Evolutionary conservation across 2,329 filamentous ascomycete genomes (phyloP).

Genomic region (Fusarium stilboides): DNA sequence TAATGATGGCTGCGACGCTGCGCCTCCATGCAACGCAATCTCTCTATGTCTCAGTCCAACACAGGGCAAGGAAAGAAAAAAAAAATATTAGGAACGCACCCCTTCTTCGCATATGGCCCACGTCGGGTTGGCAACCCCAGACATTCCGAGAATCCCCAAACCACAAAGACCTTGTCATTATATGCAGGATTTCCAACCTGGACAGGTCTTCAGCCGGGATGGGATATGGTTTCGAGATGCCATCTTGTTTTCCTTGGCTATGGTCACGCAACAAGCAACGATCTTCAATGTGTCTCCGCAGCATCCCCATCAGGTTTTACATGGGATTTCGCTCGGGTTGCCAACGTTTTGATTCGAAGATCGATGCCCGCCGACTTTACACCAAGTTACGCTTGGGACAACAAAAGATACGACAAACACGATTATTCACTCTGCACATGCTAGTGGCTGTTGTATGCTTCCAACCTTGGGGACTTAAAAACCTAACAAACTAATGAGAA

Average conservation of each 20-base stretch:
- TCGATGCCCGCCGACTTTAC: not conserved
- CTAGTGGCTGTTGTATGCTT: conserved; percentile 13
- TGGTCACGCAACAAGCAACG: conserved; percentile 33
- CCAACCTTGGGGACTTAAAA: not conserved
- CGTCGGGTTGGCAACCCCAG: conserved; percentile 8
- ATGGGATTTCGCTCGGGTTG: conserved; percentile 6
- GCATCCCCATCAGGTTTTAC: conserved; percentile 9
- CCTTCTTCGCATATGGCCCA: conserved; percentile 12
- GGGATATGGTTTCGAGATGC: conserved; percentile 41
- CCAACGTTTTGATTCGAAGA: conserved; percentile 19
- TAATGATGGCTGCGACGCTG: conserved; percentile 37
- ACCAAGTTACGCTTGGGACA: not conserved
- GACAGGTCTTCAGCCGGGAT: conserved; percentile 43
- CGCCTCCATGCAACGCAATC: conserved; percentile 47
- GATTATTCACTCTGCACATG: conserved; percentile 7
- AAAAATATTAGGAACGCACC: conserved; percentile 9
- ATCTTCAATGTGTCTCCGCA: conserved; percentile 28
- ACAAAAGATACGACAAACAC: conserved; percentile 19
- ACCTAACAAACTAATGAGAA: no score
- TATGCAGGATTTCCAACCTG: conserved; percentile 27
- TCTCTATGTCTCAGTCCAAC: conserved; percentile 25
- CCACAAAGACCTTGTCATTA: conserved; percentile 20
- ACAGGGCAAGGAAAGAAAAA: conserved; percentile 9
- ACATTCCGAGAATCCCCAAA: conserved; percentile 1
- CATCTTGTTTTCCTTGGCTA: conserved; percentile 36